Conservation (phyloP, 1,284 basidiomycete species). For the Cystobasidium sp. region DNA sequence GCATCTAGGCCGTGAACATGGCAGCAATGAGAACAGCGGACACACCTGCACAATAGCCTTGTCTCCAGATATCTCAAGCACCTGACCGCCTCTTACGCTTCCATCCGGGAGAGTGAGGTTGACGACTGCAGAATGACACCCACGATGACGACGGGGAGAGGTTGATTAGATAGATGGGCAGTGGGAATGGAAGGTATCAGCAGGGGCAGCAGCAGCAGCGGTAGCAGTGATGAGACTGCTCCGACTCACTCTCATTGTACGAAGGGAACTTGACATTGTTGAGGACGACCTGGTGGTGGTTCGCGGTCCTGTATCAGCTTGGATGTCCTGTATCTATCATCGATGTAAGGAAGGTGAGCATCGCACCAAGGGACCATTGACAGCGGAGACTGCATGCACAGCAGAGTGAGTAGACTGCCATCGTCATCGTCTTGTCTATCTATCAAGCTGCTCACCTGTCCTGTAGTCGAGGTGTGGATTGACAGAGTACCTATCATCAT, state of each 20-base stretch:
- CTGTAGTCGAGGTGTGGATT: slow-evolving; percentile 76
- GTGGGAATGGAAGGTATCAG: background rate
- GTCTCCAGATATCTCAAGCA: slow-evolving; percentile 96
- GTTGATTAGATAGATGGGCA: background rate
- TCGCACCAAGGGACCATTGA: slow-evolving; percentile 58
- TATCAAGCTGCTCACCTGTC: slow-evolving; percentile 38
- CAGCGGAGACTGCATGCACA: slow-evolving; percentile 56
- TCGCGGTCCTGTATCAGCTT: background rate
- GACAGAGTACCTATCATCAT: slow-evolving; percentile 59
- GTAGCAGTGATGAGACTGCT: background rate
- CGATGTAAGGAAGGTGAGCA: background rate
- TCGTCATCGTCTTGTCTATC: background rate
- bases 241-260: slow-evolving; percentile 82
- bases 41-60: slow-evolving; percentile 89
- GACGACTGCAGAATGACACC: slow-evolving; percentile 60
- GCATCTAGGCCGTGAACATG: background rate
- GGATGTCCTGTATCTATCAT: slow-evolving; percentile 6
- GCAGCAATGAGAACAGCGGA: background rate
- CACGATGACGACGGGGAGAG: background rate
- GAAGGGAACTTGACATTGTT: slow-evolving; percentile 99
- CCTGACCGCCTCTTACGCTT: slow-evolving; percentile 91
- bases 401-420: slow-evolving; percentile 1
- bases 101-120: slow-evolving; percentile 95
- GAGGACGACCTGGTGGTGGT: slow-evolving; percentile 74
- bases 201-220: background rate